A percentile compares a stretch with the other conserved stretches of the same genome.
Conservation (phyloP, 2,329 filamentous ascomycete species). For the Aspergillus pseudoglaucus region DNA sequence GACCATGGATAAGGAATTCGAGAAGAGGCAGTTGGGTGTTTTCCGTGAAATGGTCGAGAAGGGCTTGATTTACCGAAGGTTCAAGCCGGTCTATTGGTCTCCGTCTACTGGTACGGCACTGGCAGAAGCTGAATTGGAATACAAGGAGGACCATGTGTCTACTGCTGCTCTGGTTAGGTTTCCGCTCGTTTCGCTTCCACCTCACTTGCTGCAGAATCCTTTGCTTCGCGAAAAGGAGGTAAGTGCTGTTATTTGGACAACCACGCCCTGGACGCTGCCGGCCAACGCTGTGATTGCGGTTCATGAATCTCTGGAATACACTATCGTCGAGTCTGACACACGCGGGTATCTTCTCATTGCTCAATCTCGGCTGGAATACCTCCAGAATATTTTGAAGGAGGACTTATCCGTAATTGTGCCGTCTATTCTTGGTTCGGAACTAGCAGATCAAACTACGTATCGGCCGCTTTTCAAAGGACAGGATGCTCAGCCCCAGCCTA, state of each 20-base stretch:
- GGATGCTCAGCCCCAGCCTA: conserved; percentile 53
- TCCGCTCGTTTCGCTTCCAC: conserved; percentile 51
- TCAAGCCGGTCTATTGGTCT: conserved; percentile 61
- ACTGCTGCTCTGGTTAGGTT: conserved; percentile 66
- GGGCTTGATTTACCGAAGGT: conserved; percentile 55
- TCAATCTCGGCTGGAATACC: conserved; percentile 59
- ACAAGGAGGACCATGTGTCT: conserved; percentile 55
- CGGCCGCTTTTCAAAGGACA: conserved; percentile 61
- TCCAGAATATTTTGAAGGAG: conserved; percentile 46
- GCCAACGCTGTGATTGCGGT: conserved; percentile 88
- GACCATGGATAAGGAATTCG: conserved; percentile 58
- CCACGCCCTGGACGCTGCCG: conserved; percentile 93
- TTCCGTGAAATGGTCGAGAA: conserved; percentile 58
- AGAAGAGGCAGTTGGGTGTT: conserved; percentile 53
- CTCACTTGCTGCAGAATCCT: conserved; percentile 36
- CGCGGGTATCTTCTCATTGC: conserved; percentile 65
- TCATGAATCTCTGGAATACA: conserved; percentile 66
- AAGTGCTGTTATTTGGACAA: conserved; percentile 93
- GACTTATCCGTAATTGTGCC: conserved; percentile 46
- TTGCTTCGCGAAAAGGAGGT: conserved; percentile 46
- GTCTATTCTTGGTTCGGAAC: conserved; percentile 56
- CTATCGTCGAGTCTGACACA: conserved; percentile 52
- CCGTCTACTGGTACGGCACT: conserved; percentile 59
- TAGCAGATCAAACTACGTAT: conserved; percentile 61
- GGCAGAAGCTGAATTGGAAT: conserved; percentile 60